Evolutionary conservation across 768 basidiomycete species (phyloP).

Genomic region (Suillus placidus): DNA sequence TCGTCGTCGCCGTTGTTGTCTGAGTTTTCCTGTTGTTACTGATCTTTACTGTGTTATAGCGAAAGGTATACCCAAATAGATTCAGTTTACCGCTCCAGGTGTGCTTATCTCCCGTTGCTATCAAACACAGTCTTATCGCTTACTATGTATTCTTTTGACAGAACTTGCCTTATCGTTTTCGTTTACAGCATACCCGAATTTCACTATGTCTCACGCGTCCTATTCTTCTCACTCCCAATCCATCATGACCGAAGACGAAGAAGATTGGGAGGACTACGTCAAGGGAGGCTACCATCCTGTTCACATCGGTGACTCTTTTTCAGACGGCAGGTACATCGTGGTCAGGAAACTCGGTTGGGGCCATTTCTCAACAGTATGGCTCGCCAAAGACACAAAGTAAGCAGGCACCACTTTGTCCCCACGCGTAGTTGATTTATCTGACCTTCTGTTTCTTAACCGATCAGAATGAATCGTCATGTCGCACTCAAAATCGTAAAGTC

Average conservation of each 20-base stretch:
- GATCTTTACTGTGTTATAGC: neutral
- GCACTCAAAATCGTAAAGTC: constrained; percentile 99
- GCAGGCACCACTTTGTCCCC: constrained; percentile 28
- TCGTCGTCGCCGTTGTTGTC: neutral
- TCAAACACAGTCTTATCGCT: constrained; percentile 34
- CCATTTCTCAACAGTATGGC: constrained; percentile 94
- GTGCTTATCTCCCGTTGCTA: constrained; percentile 32
- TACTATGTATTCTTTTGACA: constrained; percentile 16
- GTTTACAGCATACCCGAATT: constrained; percentile 39
- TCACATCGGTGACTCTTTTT: constrained; percentile 90
- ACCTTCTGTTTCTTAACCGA: constrained; percentile 17
- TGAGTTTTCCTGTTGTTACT: constrained; percentile 5
- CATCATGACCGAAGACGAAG: constrained; percentile 89
- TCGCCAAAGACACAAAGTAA: constrained; percentile 80
- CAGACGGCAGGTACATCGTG: constrained; percentile 83
- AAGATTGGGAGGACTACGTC: constrained; percentile 90
- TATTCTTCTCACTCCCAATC: constrained; percentile 73
- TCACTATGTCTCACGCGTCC: constrained; percentile 69
- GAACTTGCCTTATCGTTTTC: constrained; percentile 33
- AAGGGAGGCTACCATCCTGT: constrained; percentile 91
- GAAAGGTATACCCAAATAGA: constrained; percentile 32
- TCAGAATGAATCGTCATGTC: constrained; percentile 92
- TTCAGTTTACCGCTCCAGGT: constrained; percentile 14
- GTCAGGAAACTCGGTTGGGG: constrained; percentile 97
- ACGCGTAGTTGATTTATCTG: constrained; percentile 13